A percentile compares a stretch with the other conserved stretches of the same genome.
phyloP scores from a whole-genome alignment of 495 filamentous ascomycete genomes.

The Parathielavia appendiculata region DNA sequence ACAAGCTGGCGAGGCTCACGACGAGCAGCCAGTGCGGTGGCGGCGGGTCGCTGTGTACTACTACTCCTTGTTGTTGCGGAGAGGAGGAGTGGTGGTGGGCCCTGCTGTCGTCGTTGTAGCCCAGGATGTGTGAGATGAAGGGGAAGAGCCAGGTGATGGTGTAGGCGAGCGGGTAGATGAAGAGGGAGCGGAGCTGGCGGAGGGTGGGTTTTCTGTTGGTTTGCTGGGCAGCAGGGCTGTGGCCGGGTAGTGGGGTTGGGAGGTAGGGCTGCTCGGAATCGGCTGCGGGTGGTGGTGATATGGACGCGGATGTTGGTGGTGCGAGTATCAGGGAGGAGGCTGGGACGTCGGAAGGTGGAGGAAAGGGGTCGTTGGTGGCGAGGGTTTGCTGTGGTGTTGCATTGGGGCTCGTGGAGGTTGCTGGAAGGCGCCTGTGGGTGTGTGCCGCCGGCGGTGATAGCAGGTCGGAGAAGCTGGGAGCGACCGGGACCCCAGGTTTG shows the following conservation, averaged over 20 bases:
- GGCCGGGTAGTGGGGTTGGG: background rate
- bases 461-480: conserved; percentile 1
- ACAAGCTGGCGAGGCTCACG: conserved; percentile 51
- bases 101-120: conserved; percentile 47
- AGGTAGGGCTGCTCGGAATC: too few relatives aligned
- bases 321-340: background rate
- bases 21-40: conserved; percentile 52
- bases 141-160: conserved; percentile 68
- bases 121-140: conserved; percentile 56
- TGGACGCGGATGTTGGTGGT: background rate
- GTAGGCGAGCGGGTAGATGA: conserved; percentile 68
- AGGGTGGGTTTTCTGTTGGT: conserved; percentile 47
- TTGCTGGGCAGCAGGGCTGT: too few relatives aligned
- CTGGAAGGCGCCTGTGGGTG: background rate
- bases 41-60: background rate
- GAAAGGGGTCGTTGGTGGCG: conserved; percentile 4
- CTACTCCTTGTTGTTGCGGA: too few relatives aligned
- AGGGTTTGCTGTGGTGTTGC: background rate
- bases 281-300: conserved; percentile 6
- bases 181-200: conserved; percentile 61
- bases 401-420: background rate
- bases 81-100: conserved; percentile 9
- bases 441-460: conserved; percentile 18
- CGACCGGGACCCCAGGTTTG: conserved; percentile 16
- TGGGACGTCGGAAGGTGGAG: background rate